These are phyloP conservation scores for Serpula lacrymans DNA, from an alignment of 768 basidiomycete genomes.

Conservation along the genomic window DNA sequence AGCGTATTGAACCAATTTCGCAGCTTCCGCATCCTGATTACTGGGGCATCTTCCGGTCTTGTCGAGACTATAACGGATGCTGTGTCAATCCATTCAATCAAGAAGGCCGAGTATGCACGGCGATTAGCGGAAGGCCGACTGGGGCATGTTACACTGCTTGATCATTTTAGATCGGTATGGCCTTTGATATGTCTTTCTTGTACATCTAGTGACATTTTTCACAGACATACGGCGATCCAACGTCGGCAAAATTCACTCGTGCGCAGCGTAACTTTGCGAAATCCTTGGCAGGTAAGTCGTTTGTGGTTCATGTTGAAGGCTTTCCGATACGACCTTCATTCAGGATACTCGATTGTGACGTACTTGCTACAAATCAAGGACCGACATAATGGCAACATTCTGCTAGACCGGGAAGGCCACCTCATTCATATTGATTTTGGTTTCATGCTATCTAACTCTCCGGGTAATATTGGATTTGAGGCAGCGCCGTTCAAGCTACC, in stretches of 20 bases:
- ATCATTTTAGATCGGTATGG: conserved; percentile 83
- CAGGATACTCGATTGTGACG: conserved; percentile 93
- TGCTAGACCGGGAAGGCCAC: conserved; percentile 93
- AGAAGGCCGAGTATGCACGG: conserved; percentile 96
- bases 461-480: conserved; percentile 97
- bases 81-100: conserved; percentile 98
- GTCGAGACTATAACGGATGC: conserved; percentile 99
- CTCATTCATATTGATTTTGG: conserved; percentile 98
- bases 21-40: conserved; percentile 95
- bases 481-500: conserved; percentile 99
- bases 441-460: conserved; percentile 95
- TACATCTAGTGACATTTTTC: background rate
- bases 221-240: conserved; percentile 87
- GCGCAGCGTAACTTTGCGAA: conserved; percentile 95
- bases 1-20: background rate
- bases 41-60: conserved; percentile 87
- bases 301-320: background rate
- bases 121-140: conserved; percentile 76
- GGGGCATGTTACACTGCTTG: conserved; percentile 84
- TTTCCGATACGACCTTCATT: conserved; percentile 1
- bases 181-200: background rate
- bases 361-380: conserved; percentile 98
- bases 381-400: conserved; percentile 97
- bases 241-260: conserved; percentile 80
- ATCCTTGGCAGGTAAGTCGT: conserved; percentile 69